Conservation (phyloP, 805 yeast species). For the Saturnispora gosingensis region DNA sequence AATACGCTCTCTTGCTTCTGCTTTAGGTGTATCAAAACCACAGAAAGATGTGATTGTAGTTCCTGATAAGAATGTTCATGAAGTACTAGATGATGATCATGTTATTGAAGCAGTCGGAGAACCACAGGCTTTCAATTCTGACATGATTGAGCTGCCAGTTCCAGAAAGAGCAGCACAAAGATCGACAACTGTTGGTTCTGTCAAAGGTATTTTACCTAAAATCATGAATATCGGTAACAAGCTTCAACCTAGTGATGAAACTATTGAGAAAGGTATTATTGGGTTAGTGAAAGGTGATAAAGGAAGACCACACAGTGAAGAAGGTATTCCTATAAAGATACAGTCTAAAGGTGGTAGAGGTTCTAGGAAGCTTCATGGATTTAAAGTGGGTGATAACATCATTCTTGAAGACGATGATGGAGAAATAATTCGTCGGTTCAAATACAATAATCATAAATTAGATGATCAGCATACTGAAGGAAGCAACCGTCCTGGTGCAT, state of each 20-base stretch:
- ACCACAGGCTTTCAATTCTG: background rate
- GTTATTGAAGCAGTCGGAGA: background rate
- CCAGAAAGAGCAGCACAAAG: background rate
- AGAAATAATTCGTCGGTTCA: conserved; percentile 77
- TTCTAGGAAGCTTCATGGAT: conserved; percentile 47
- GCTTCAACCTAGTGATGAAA: conserved; percentile 4
- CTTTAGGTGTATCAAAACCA: conserved; percentile 6
- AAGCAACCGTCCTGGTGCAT: background rate
- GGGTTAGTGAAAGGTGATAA: conserved; percentile 3
- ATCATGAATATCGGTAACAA: conserved; percentile 8
- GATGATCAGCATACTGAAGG: background rate
- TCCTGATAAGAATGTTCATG: background rate
- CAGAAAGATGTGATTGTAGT: background rate
- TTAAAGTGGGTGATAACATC: conserved; percentile 66
- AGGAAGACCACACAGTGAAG: background rate
- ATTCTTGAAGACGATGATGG: conserved; percentile 89
- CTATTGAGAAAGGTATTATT: conserved; percentile 6
- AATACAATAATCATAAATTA: conserved; percentile 41
- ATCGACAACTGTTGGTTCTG: conserved; percentile 4
- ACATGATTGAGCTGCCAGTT: background rate
- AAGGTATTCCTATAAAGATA: background rate
- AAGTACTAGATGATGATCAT: background rate
- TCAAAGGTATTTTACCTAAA: conserved; percentile 1
- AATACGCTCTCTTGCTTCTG: conserved; percentile 8
- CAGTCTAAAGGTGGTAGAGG: background rate